Percentiles rank a stretch among this genome's conserved stretches.
Evolutionary conservation across 2,329 filamentous ascomycete genomes (phyloP).

Genomic region (Moelleriella libera): DNA sequence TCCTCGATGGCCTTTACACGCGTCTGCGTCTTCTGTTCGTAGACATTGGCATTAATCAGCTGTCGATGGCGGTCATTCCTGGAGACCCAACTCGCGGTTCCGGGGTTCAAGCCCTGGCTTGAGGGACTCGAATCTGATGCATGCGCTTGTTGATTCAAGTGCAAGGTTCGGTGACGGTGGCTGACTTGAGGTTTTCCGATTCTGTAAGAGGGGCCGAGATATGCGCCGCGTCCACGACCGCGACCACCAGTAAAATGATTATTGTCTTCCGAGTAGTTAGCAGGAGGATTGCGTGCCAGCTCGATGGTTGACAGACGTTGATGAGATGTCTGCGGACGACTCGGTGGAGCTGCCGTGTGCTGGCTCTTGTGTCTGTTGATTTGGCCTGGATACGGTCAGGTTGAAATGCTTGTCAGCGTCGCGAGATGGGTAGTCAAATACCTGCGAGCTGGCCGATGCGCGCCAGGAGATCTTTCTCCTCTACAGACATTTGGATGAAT

Average conservation of each 20-base stretch:
- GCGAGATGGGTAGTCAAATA: conserved; percentile 11
- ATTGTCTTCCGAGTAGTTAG: conserved; percentile 3
- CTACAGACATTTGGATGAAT: conserved; percentile 23
- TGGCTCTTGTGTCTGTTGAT: conserved; percentile 70
- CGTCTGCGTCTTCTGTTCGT: conserved; percentile 57
- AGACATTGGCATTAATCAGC: conserved; percentile 68
- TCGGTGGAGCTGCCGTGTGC: conserved; percentile 24
- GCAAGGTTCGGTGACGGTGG: conserved; percentile 41
- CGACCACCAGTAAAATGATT: background rate
- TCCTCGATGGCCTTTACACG: conserved; percentile 60
- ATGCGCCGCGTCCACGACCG: conserved; percentile 12
- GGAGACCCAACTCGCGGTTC: conserved; percentile 42
- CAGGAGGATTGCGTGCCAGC: background rate
- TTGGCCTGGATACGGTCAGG: conserved; percentile 38
- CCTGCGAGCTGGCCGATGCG: conserved; percentile 38
- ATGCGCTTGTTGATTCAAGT: conserved; percentile 38
- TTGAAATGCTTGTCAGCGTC: background rate
- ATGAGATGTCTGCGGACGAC: conserved; percentile 14
- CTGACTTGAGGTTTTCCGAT: conserved; percentile 18
- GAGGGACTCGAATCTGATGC: conserved; percentile 22
- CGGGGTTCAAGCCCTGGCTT: conserved; percentile 16
- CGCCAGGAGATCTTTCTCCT: conserved; percentile 38
- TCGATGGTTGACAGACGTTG: conserved; percentile 18
- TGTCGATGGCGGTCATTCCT: conserved; percentile 67
- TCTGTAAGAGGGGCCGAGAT: conserved; percentile 19